phyloP scores from a whole-genome alignment of 2,329 filamentous ascomycete genomes.

The Biscogniauxia mediterranea region DNA sequence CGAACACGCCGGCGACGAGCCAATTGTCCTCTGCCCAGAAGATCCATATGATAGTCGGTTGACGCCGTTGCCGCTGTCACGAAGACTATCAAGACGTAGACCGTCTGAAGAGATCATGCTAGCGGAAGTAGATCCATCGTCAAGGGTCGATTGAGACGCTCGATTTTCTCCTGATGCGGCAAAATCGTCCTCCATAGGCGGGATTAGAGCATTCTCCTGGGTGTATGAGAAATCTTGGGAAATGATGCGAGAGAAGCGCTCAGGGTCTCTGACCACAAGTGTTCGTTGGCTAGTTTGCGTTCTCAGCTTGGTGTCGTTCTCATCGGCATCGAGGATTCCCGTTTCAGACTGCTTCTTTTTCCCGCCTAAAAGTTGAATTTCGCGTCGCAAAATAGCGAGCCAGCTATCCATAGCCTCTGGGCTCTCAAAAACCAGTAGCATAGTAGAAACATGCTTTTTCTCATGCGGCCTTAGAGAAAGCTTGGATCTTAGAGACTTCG shows the following conservation, averaged over 20 bases:
- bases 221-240: conserved; percentile 38
- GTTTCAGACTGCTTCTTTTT: conserved; percentile 62
- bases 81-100: conserved; percentile 54
- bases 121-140: conserved; percentile 57
- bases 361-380: conserved; percentile 69
- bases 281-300: conserved; percentile 46
- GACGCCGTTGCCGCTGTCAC: conserved; percentile 44
- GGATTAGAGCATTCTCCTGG: conserved; percentile 23
- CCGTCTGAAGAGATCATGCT: conserved; percentile 59
- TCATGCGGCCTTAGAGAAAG: conserved; percentile 59
- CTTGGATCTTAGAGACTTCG: conserved; percentile 63
- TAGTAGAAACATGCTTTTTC: conserved; percentile 57
- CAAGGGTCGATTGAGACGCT: conserved; percentile 43
- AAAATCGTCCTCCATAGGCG: conserved; percentile 28
- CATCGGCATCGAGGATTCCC: conserved; percentile 48
- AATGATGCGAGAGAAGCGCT: conserved; percentile 43
- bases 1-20: conserved; percentile 57
- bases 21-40: conserved; percentile 57
- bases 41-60: conserved; percentile 60
- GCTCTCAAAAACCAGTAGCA: conserved; percentile 70
- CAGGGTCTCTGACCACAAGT: conserved; percentile 46
- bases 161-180: conserved; percentile 29
- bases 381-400: conserved; percentile 65
- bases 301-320: conserved; percentile 33
- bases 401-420: conserved; percentile 75